phyloP scores from a whole-genome alignment of 805 yeast genomes.

The Ascoidea rubescens region DNA sequence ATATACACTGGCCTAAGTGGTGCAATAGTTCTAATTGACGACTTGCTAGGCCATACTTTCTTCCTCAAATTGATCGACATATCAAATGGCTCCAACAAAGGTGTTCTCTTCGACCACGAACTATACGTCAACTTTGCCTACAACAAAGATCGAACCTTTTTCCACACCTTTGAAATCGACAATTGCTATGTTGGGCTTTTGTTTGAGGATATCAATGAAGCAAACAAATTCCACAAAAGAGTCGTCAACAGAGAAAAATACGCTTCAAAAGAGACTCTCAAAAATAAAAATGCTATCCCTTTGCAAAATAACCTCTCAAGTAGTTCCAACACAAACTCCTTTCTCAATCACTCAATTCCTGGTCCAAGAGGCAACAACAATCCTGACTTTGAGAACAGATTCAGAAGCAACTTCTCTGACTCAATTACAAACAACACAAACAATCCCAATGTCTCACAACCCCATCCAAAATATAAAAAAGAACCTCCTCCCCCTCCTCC shows the following conservation, averaged over 20 bases:
- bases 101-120: slow-evolving; percentile 97
- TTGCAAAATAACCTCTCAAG: slow-evolving; percentile 32
- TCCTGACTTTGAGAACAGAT: slow-evolving; percentile 36
- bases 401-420: slow-evolving; percentile 67
- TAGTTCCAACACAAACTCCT: slow-evolving; percentile 12
- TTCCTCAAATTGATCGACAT: slow-evolving; percentile 85
- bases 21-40: slow-evolving; percentile 79
- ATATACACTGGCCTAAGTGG: slow-evolving; percentile 80
- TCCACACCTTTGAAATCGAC: slow-evolving; percentile 89
- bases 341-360: slow-evolving; percentile 15
- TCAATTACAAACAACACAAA: slow-evolving; percentile 55
- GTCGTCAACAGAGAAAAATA: slow-evolving; percentile 65
- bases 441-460: slow-evolving; percentile 17
- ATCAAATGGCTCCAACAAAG: slow-evolving; percentile 43
- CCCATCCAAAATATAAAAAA: slow-evolving; percentile 14
- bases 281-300: slow-evolving; percentile 81
- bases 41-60: slow-evolving; percentile 86
- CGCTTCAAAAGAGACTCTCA: slow-evolving; percentile 74
- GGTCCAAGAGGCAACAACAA: slow-evolving; percentile 53
- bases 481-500: slow-evolving; percentile 28
- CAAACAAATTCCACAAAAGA: slow-evolving; percentile 70
- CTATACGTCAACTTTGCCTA: slow-evolving; percentile 77
- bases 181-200: slow-evolving; percentile 77
- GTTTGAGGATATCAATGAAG: slow-evolving; percentile 83
- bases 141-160: slow-evolving; percentile 87